Percentiles rank a stretch among this genome's conserved stretches.
Conservation (phyloP, 192 early-diverging fungal genomes). For the Allomyces arbusculus region DNA sequence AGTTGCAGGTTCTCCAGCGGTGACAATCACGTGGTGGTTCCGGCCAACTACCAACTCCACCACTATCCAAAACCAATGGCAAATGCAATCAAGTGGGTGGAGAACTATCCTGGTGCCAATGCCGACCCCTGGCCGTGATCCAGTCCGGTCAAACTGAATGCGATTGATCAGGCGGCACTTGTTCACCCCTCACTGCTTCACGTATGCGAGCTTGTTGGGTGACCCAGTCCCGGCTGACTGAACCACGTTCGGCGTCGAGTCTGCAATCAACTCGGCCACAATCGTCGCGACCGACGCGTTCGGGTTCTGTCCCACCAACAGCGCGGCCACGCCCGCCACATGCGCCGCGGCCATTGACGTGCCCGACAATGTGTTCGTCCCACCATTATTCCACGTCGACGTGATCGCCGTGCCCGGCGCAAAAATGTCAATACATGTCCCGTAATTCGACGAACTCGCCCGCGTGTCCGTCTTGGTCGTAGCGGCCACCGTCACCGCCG, state of each 20-base stretch:
- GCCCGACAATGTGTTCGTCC: conserved; percentile 55
- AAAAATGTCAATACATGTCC: conserved; percentile 35
- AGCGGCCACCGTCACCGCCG: conserved; percentile 52
- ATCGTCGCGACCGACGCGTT: neutral
- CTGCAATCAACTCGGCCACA: neutral
- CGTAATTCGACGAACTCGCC: conserved; percentile 51
- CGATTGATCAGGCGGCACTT: too few species aligned
- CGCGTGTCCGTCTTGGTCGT: conserved; percentile 34
- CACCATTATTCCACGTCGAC: conserved; percentile 33
- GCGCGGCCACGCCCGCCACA: conserved; percentile 32
- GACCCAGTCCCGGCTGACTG: neutral
- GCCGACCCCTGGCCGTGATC: too few species aligned
- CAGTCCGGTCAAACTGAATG: too few species aligned
- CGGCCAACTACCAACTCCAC: too few species aligned
- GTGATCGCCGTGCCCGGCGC: conserved; percentile 23
- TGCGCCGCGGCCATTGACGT: conserved; percentile 75
- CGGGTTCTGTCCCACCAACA: neutral
- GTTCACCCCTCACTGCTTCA: too few species aligned
- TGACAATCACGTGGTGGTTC: too few species aligned
- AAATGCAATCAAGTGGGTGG: too few species aligned
- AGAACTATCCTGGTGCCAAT: too few species aligned
- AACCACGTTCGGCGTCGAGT: neutral
- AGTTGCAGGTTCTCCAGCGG: too few species aligned
- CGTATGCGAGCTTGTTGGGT: neutral
- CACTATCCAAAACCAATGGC: too few species aligned